Percentiles rank a stretch among this genome's conserved stretches.
phyloP scores from a whole-genome alignment of 2,329 filamentous ascomycete species.

The Fusarium euwallaceae region DNA sequence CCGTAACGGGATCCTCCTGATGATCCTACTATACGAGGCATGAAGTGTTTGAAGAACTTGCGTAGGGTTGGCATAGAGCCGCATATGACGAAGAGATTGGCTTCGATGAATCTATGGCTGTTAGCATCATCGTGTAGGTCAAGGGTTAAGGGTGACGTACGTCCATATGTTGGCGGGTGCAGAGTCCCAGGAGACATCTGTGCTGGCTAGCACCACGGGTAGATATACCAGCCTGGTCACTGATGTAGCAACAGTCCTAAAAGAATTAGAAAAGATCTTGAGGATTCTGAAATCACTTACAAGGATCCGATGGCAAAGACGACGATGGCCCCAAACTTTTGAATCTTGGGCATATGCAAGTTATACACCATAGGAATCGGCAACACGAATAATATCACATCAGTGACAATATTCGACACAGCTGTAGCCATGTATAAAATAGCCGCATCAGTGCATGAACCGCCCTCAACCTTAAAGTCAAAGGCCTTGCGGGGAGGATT shows the following conservation, averaged over 20 bases:
- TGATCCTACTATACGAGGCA: conserved; percentile 45
- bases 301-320: conserved; percentile 59
- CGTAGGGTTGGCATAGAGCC: conserved; percentile 55
- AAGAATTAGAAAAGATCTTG: not conserved
- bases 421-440: conserved; percentile 63
- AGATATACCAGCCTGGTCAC: conserved; percentile 47
- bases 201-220: conserved; percentile 38
- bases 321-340: conserved; percentile 58
- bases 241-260: conserved; percentile 49
- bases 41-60: conserved; percentile 52
- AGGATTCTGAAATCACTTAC: not conserved
- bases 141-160: conserved; percentile 29
- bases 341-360: conserved; percentile 58
- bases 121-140: not conserved
- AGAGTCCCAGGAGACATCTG: conserved; percentile 49
- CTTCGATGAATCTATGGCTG: conserved; percentile 51
- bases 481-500: conserved; percentile 42
- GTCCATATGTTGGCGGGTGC: conserved; percentile 47
- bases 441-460: conserved; percentile 57
- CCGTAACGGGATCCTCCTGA: conserved; percentile 5
- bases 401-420: conserved; percentile 61
- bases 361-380: conserved; percentile 60
- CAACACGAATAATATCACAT: conserved; percentile 60
- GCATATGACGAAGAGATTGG: conserved; percentile 57
- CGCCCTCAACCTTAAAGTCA: conserved; percentile 41